A percentile compares a stretch with the other conserved stretches of the same genome.
Conservation (phyloP, 139 green algal species). For the Picochlorum sp. region DNA sequence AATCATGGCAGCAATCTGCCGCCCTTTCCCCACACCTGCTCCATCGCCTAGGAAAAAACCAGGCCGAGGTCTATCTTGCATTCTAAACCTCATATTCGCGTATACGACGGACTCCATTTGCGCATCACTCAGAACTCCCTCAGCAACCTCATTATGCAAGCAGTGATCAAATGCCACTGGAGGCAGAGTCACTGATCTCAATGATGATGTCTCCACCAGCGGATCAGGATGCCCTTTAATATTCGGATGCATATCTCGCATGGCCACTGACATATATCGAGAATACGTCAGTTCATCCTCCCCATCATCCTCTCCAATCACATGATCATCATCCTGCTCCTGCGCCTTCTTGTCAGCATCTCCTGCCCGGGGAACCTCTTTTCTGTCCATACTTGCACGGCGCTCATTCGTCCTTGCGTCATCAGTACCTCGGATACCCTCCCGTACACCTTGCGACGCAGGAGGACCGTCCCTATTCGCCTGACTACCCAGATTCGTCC, state of each 20-base stretch:
- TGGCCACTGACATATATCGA: conserved; percentile 13
- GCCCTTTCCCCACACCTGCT: conserved; percentile 77
- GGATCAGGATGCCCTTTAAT: conserved; percentile 38
- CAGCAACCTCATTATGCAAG: conserved; percentile 25
- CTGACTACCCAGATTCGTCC: too few relatives aligned
- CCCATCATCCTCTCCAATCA: background rate
- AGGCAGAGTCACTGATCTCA: conserved; percentile 48
- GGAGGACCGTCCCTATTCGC: too few relatives aligned
- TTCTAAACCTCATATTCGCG: conserved; percentile 55
- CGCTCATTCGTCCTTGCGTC: too few relatives aligned
- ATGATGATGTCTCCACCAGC: conserved; percentile 61
- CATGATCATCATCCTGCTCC: background rate
- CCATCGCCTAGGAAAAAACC: conserved; percentile 84
- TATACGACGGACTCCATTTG: conserved; percentile 77
- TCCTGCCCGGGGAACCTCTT: background rate
- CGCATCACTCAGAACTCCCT: conserved; percentile 40
- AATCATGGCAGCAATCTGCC: conserved; percentile 61
- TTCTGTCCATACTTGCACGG: too few relatives aligned
- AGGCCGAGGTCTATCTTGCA: conserved; percentile 15
- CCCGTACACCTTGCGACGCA: too few relatives aligned
- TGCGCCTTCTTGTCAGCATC: background rate
- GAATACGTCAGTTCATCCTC: conserved; percentile 12
- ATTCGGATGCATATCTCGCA: conserved; percentile 11
- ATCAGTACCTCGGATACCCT: too few relatives aligned
- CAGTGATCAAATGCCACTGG: conserved; percentile 32